Evolutionary conservation across 1,284 basidiomycete genomes (phyloP).

Genomic region (Spongispora temasekensis): DNA sequence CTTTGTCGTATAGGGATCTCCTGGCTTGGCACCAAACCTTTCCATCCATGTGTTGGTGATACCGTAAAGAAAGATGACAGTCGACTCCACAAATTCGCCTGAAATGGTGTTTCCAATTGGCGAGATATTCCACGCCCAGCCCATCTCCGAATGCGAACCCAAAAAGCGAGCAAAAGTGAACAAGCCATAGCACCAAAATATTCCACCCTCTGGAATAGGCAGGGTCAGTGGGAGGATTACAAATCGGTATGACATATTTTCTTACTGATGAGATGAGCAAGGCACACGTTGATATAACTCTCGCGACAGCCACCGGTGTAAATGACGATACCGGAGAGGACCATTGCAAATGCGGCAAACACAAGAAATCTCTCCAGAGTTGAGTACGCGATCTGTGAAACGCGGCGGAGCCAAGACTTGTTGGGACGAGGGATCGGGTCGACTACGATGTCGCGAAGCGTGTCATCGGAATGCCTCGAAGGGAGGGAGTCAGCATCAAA

Average conservation of each 20-base stretch:
- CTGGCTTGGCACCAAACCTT: constrained; percentile 79
- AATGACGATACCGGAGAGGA: constrained; percentile 70
- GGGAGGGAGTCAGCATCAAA: constrained; percentile 48
- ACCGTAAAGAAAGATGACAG: constrained; percentile 89
- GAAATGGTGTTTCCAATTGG: constrained; percentile 55
- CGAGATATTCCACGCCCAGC: constrained; percentile 94
- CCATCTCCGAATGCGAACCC: constrained; percentile 84
- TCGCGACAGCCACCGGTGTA: constrained; percentile 85
- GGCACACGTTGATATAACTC: constrained; percentile 77
- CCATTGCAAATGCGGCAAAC: constrained; percentile 65
- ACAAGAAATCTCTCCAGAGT: constrained; percentile 65
- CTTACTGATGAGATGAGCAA: constrained; percentile 91
- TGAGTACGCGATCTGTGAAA: constrained; percentile 49
- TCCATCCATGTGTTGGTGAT: constrained; percentile 97
- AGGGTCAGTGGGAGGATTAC: constrained; percentile 7
- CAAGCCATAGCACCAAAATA: constrained; percentile 92
- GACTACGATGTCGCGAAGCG: constrained; percentile 50
- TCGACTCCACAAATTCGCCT: constrained; percentile 88
- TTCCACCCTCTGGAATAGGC: constrained; percentile 67
- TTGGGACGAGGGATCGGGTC: constrained; percentile 18
- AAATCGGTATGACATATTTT: neutral
- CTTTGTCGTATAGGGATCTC: constrained; percentile 89
- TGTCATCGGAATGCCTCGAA: constrained; percentile 63
- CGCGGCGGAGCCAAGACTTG: constrained; percentile 38
- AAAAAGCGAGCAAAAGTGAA: constrained; percentile 90